These are phyloP conservation scores for Xylaria sp. DNA, from an alignment of 2,329 filamentous ascomycete genomes.

Conservation along the genomic window DNA sequence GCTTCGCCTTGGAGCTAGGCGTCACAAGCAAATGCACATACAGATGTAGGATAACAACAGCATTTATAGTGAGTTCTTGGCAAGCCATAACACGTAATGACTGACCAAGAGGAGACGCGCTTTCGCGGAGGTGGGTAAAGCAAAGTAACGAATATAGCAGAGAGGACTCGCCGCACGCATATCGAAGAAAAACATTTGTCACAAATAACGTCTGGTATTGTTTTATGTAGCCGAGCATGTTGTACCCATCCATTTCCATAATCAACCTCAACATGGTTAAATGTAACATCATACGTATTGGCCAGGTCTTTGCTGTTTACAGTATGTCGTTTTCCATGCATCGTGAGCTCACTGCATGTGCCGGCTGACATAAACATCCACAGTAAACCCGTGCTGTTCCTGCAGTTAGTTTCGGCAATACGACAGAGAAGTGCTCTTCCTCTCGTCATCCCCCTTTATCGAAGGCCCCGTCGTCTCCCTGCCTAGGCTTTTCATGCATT, in stretches of 20 bases:
- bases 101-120: neutral
- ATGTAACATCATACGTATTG: neutral
- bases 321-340: neutral
- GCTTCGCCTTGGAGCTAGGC: conserved; percentile 15
- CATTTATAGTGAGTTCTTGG: neutral
- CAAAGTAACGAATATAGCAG: neutral
- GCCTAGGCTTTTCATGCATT: too few relatives aligned
- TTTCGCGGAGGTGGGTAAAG: neutral
- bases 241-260: neutral
- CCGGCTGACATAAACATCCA: neutral
- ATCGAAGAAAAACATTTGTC: neutral
- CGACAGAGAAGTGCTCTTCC: neutral
- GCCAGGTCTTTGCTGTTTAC: neutral
- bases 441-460: too few relatives aligned
- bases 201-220: conserved; percentile 18
- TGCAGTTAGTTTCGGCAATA: neutral
- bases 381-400: neutral
- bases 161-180: neutral
- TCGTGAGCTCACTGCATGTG: neutral
- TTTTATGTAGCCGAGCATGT: neutral
- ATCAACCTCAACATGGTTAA: neutral
- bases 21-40: conserved; percentile 11
- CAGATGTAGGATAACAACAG: neutral
- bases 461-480: too few relatives aligned
- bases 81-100: neutral